Base-by-base conservation (phyloP, 495 filamentous ascomycete genomes). In the Tetracladium marchalianum region DNA sequence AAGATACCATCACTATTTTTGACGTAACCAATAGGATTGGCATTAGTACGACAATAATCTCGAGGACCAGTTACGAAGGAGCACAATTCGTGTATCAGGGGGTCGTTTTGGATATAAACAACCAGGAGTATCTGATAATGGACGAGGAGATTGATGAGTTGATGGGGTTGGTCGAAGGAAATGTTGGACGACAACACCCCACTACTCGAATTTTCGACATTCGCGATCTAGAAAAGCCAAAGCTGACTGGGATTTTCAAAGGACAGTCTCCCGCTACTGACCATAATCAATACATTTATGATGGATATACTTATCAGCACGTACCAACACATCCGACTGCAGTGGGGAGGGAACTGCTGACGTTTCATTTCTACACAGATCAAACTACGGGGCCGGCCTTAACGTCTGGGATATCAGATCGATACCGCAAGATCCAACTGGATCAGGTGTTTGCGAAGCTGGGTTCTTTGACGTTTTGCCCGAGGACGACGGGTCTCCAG, bases 131-230 rank as follows among this genome's bases (percentile, higher is more conserved):
- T 54, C 68, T 81, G 10, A 64, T 81, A 16, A 61, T 78, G 17
- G 77, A 81, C 51, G 77, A 81, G 57, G 77, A 81, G 56, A 66
- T 70, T 53, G 77, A 81, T 53, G 77, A 81, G 62, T 48, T 55
- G 46, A 63, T 75, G 50, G 36, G 45, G n/a, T 57, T 58, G 13
- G 75, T 67, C 3, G 67, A 65, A 11, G 73, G 70, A 12, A 57
- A 51, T 5, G 60, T 71, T 15, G 22, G 3, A 27, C 22, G 22
- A 27, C 62, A 64, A 0, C 64, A 62, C 47, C 64, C 77, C 2
- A 70, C 71, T 12, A 71, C 71, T 35, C 69, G 72, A 51, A 78
- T 81, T 62, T 79, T 70, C 64, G 68, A 76, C 50, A 71, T 81
- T 53, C 68, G 66, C 45, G 57, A 63, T 41, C 70, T 75, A 17